Conservation (phyloP, 2,329 filamentous ascomycete species). For the Fusarium torreyae region DNA sequence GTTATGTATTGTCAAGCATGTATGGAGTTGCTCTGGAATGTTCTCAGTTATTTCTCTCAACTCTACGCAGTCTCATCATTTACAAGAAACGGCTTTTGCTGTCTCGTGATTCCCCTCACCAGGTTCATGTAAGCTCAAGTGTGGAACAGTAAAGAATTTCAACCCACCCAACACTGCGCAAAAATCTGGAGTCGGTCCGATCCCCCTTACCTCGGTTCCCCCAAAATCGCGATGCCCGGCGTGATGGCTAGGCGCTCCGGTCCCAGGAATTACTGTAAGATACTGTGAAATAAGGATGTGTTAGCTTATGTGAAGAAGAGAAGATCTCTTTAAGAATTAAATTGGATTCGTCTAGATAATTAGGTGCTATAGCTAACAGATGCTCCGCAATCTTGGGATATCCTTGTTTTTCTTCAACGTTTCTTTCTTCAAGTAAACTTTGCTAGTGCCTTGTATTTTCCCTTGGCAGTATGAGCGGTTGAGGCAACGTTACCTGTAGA, state of each 20-base stretch:
- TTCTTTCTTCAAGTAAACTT: too few species aligned
- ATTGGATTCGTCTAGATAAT: too few species aligned
- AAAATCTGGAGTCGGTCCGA: slow-evolving; percentile 40
- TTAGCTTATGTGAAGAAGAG: too few species aligned
- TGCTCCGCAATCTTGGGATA: too few species aligned
- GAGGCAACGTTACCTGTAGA: slow-evolving; percentile 6
- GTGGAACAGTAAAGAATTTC: slow-evolving; percentile 36
- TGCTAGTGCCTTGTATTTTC: too few species aligned
- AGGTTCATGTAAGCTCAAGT: slow-evolving; percentile 30
- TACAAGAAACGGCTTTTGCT: not conserved
- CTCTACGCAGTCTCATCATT: not conserved
- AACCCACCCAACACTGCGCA: slow-evolving; percentile 24
- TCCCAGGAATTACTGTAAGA: too few species aligned
- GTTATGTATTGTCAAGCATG: not conserved
- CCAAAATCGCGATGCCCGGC: not conserved
- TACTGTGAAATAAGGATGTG: too few species aligned
- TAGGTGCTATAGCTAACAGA: too few species aligned
- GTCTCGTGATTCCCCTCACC: slow-evolving; percentile 15
- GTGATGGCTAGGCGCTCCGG: not conserved
- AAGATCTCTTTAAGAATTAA: too few species aligned
- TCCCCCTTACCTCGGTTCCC: slow-evolving; percentile 29
- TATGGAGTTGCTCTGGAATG: not conserved
- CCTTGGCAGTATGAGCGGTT: not conserved
- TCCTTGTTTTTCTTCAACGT: too few species aligned
- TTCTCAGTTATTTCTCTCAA: not conserved